Percentiles rank a stretch among this genome's conserved stretches.
Evolutionary conservation across 1,139 yeast species (phyloP).

Genomic region (Zygoascus meyerae): DNA sequence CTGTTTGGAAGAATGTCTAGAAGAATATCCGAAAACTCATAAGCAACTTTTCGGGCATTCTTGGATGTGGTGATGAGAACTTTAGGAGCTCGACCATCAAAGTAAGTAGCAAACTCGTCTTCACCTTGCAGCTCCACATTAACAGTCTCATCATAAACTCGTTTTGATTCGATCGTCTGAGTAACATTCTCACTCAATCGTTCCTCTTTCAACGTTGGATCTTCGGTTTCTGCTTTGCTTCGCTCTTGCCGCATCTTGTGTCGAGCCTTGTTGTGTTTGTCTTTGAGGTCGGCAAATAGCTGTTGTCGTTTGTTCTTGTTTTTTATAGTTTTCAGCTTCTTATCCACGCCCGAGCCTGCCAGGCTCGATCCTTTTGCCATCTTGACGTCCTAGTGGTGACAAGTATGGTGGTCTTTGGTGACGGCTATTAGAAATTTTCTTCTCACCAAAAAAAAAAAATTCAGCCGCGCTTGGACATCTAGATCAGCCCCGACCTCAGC

Average conservation of each 20-base stretch:
- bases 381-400: neutral
- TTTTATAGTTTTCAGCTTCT: slow-evolving; percentile 9
- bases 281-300: slow-evolving; percentile 66
- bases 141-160: slow-evolving; percentile 88
- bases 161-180: slow-evolving; percentile 78
- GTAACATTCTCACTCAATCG: slow-evolving; percentile 78
- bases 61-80: slow-evolving; percentile 84
- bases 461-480: neutral
- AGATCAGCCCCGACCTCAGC: too few relatives aligned
- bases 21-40: slow-evolving; percentile 81
- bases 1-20: slow-evolving; percentile 81
- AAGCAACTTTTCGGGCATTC: slow-evolving; percentile 78
- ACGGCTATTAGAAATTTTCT: neutral
- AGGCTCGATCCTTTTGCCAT: slow-evolving; percentile 7
- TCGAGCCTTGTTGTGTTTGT: slow-evolving; percentile 67
- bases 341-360: neutral
- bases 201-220: slow-evolving; percentile 76
- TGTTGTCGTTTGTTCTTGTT: slow-evolving; percentile 79
- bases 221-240: slow-evolving; percentile 74
- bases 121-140: slow-evolving; percentile 69
- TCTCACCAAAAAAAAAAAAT: neutral
- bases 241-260: slow-evolving; percentile 71
- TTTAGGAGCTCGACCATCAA: slow-evolving; percentile 65
- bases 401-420: neutral
- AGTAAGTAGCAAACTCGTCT: slow-evolving; percentile 67